Conservation (phyloP, 2,329 filamentous ascomycete genomes). For the Sarocladiaceae sp. region DNA sequence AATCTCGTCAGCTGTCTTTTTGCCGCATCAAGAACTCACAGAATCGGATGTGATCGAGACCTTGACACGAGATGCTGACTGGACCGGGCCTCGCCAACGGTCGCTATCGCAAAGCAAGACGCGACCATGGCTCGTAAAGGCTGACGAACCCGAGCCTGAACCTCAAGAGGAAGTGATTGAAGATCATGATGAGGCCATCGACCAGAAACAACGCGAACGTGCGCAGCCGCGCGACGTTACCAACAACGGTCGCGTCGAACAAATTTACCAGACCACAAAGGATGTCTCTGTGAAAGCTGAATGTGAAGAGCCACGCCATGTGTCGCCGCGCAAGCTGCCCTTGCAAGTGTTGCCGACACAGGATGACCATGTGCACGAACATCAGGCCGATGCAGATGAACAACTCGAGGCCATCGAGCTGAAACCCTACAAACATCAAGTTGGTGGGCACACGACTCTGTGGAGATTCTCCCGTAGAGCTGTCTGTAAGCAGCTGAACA, state of each 20-base stretch:
- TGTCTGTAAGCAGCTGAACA: conserved; percentile 97
- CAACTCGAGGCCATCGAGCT: conserved; percentile 85
- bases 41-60: conserved; percentile 25
- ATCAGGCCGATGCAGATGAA: conserved; percentile 37
- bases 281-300: conserved; percentile 10
- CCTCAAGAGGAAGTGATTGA: conserved; percentile 18
- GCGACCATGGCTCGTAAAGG: conserved; percentile 55
- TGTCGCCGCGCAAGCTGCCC: background rate
- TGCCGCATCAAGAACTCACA: conserved; percentile 64
- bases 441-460: conserved; percentile 92
- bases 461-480: conserved; percentile 94
- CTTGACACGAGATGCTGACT: conserved; percentile 32
- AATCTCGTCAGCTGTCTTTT: conserved; percentile 80
- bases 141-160: conserved; percentile 43
- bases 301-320: conserved; percentile 9
- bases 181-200: conserved; percentile 15
- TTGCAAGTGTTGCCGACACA: conserved; percentile 19
- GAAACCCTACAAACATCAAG: conserved; percentile 95
- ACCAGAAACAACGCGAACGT: background rate
- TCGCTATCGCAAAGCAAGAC: conserved; percentile 34
- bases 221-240: background rate
- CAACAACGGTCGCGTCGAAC: background rate
- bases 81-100: conserved; percentile 40
- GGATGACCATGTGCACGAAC: conserved; percentile 47
- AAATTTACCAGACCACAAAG: background rate